Base-by-base conservation (phyloP, 2,329 filamentous ascomycete species). In the Corinectria fuckeliana region DNA sequence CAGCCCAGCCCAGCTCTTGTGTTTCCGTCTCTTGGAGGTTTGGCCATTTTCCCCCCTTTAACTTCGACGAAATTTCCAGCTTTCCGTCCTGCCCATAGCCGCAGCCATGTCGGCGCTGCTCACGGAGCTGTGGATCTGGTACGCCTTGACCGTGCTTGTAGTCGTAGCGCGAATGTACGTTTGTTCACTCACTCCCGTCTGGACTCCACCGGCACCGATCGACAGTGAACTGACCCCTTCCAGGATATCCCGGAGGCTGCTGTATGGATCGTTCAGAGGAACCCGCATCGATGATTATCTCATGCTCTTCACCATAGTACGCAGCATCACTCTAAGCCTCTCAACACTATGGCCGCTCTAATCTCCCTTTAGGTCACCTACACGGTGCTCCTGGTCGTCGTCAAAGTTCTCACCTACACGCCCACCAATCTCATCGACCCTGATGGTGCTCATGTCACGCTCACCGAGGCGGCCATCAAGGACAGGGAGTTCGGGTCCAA, bases 341-440 rank as follows among this genome's bases (percentile, higher is more conserved):
- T n/a, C 9, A 16, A 6, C 18, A 28, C 11, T 14, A 23, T 10
- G 18, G 11, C 5, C 21, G n/a, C 32, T 34, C 21, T 64, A 4
- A 65, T 3, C 5, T 1, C 1, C 0, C 0, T 13, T 0, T 8
- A 68, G 67, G 14, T 69, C 21, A 58, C 67, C 0, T 69, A 70
- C 11, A 71, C 69, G 0, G 53, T 56, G 0, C 48, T 71, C 0
- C n/a, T 71, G 3, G 64, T 67, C 0, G 64, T 70, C 13, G 64
- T 70, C 36, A 61, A 68, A 20, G 61, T 71, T 3, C 56, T 69
- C 3, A 64, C 58, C 0, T 62, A 62, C 30, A 82, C 82, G 3
- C 82, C 81, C 2, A 87, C 82, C 20, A 88, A 88, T 63, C 76
- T 88, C 36, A 83, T 88, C 73, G 76, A 81, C 7, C 77, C 80